Evolutionary conservation across 2,329 filamentous ascomycete genomes (phyloP).

Genomic region (Claviceps sp.): DNA sequence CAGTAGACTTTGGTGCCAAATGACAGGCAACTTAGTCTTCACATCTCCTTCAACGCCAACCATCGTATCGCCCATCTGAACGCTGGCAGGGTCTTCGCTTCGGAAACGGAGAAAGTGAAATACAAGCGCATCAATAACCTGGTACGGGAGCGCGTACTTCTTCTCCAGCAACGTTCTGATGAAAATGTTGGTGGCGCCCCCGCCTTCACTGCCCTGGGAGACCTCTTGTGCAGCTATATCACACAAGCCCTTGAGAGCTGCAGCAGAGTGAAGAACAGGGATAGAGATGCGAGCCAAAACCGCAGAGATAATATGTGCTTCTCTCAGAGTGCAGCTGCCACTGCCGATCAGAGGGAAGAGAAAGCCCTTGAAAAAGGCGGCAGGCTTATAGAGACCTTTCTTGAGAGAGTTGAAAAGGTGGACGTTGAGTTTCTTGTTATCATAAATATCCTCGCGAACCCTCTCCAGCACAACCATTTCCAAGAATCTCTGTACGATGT

Average conservation of each 20-base stretch:
- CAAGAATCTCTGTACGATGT: constrained; percentile 71
- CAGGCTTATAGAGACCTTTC: constrained; percentile 84
- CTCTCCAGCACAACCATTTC: constrained; percentile 76
- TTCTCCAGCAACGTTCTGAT: constrained; percentile 90
- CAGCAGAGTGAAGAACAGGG: constrained; percentile 82
- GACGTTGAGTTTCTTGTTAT: constrained; percentile 89
- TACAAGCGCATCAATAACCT: constrained; percentile 85
- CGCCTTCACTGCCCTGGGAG: constrained; percentile 67
- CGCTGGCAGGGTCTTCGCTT: constrained; percentile 47
- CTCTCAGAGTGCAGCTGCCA: constrained; percentile 79
- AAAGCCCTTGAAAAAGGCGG: constrained; percentile 93
- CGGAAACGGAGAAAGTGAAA: constrained; percentile 94
- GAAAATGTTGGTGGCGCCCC: constrained; percentile 87
- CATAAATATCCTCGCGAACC: constrained; percentile 86
- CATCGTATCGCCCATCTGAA: constrained; percentile 40
- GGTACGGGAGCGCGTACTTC: constrained; percentile 90
- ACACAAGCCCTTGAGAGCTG: constrained; percentile 80
- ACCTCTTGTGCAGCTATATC: constrained; percentile 91
- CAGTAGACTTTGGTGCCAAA: constrained; percentile 91
- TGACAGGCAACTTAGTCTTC: constrained; percentile 62
- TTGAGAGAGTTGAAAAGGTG: constrained; percentile 90
- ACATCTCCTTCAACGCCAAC: constrained; percentile 33
- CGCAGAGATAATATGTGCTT: constrained; percentile 81
- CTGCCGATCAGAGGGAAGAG: constrained; percentile 78
- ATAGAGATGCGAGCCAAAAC: constrained; percentile 77